Conservation (phyloP, 1,284 basidiomycete species). For the Trichosporon asahii region DNA sequence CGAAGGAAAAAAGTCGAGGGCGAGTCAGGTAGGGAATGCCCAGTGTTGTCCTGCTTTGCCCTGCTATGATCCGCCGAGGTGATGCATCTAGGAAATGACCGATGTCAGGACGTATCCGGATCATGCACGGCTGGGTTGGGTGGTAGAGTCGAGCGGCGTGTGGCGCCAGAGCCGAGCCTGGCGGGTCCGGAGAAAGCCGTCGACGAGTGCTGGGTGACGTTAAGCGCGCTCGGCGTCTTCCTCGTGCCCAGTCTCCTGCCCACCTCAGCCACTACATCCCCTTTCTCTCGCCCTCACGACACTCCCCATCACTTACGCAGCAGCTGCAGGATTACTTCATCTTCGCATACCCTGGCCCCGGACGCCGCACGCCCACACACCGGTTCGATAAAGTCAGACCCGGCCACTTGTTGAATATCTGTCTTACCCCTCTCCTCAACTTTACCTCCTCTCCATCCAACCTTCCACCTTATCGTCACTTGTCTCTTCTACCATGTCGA, state of each 20-base stretch:
- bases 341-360: too few relatives aligned
- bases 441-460: neutral
- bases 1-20: too few relatives aligned
- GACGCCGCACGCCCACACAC: neutral
- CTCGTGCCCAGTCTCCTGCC: neutral
- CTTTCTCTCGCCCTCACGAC: neutral
- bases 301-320: neutral
- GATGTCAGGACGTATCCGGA: neutral
- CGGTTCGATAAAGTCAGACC: neutral
- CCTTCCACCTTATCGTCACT: neutral
- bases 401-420: neutral
- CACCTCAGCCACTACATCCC: neutral
- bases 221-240: neutral
- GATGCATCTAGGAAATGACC: conserved; percentile 4
- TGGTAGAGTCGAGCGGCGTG: neutral
- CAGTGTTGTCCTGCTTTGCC: too few relatives aligned
- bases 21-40: too few relatives aligned
- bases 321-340: too few relatives aligned
- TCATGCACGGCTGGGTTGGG: neutral
- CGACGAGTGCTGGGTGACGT: neutral
- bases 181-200: neutral
- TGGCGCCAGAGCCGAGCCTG: neutral
- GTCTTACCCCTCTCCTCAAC: neutral
- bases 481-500: neutral
- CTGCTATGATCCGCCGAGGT: neutral